Percentiles rank a stretch among this genome's conserved stretches.
Evolutionary conservation across 768 basidiomycete species (phyloP).

Genomic region (Lyophyllum atratum): DNA sequence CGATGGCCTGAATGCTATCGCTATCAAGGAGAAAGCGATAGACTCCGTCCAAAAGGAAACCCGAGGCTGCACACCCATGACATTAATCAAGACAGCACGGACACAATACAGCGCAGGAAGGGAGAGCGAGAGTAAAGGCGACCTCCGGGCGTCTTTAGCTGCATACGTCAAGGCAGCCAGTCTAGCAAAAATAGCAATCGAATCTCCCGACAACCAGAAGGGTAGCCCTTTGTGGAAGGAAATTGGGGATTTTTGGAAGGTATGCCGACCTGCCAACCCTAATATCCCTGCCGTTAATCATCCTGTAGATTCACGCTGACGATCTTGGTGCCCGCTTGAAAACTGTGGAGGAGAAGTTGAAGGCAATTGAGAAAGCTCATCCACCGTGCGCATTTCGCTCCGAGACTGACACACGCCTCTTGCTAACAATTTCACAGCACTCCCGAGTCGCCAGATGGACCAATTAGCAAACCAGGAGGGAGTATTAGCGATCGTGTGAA

Average conservation of each 20-base stretch:
- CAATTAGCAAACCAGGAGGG: conserved; percentile 51
- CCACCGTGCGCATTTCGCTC: conserved; percentile 29
- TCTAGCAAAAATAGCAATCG: conserved; percentile 59
- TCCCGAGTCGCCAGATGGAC: conserved; percentile 30
- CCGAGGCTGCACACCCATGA: conserved; percentile 58
- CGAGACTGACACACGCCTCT: not conserved
- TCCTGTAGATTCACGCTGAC: conserved; percentile 27
- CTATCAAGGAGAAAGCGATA: conserved; percentile 47
- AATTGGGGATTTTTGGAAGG: conserved; percentile 65
- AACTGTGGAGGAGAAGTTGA: conserved; percentile 49
- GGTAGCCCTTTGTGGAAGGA: conserved; percentile 63
- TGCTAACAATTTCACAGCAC: conserved; percentile 16
- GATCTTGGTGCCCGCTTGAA: conserved; percentile 42
- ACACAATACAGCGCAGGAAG: conserved; percentile 55
- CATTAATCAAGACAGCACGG: conserved; percentile 65
- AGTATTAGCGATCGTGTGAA: conserved; percentile 83
- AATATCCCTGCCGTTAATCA: conserved; percentile 8
- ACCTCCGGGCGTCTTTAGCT: conserved; percentile 61
- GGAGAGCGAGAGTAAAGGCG: conserved; percentile 53
- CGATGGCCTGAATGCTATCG: conserved; percentile 39
- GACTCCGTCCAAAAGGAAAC: conserved; percentile 23
- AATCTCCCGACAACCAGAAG: conserved; percentile 55
- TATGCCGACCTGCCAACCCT: conserved; percentile 34
- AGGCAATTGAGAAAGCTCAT: conserved; percentile 39
- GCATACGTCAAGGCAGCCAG: conserved; percentile 64